Conservation (phyloP, 192 early-diverging fungal genomes). For the Geranomyces variabilis region DNA sequence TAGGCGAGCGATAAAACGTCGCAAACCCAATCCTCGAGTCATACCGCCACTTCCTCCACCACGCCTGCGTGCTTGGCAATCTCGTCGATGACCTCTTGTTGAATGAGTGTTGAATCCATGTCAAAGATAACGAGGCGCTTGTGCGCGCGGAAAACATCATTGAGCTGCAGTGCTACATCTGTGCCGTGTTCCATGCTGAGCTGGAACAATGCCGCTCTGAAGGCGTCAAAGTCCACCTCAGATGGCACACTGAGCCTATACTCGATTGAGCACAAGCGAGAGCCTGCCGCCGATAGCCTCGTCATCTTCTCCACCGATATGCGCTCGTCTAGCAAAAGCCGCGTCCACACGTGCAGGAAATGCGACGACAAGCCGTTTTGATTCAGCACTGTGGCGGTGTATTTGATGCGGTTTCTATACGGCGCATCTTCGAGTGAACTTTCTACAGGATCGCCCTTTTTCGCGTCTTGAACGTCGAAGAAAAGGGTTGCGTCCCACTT, state of each 20-base stretch:
- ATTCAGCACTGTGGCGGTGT: conserved; percentile 85
- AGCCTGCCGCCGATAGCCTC: conserved; percentile 68
- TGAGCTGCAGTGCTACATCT: conserved; percentile 79
- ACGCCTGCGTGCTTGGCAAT: conserved; percentile 92
- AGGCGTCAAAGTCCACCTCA: conserved; percentile 62
- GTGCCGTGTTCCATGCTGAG: conserved; percentile 55
- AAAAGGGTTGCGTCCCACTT: conserved; percentile 85
- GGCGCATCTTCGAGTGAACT: conserved; percentile 76
- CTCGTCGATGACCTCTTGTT: conserved; percentile 99
- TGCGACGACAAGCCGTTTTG: conserved; percentile 75
- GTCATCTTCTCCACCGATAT: conserved; percentile 89
- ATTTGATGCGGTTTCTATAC: conserved; percentile 81
- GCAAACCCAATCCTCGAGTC: neutral
- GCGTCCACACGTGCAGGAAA: conserved; percentile 82
- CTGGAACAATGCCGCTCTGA: conserved; percentile 73
- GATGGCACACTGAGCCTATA: conserved; percentile 81
- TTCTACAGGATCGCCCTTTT: conserved; percentile 35
- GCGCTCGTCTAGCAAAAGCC: conserved; percentile 70
- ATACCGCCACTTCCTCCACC: conserved; percentile 84
- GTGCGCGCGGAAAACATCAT: conserved; percentile 84
- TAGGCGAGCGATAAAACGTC: neutral
- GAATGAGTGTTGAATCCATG: conserved; percentile 99
- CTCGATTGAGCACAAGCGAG: conserved; percentile 75
- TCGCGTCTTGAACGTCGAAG: conserved; percentile 75
- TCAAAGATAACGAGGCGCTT: conserved; percentile 98